phyloP scores from a whole-genome alignment of 2,329 filamentous ascomycete species.

The Diplocarpon rosae region DNA sequence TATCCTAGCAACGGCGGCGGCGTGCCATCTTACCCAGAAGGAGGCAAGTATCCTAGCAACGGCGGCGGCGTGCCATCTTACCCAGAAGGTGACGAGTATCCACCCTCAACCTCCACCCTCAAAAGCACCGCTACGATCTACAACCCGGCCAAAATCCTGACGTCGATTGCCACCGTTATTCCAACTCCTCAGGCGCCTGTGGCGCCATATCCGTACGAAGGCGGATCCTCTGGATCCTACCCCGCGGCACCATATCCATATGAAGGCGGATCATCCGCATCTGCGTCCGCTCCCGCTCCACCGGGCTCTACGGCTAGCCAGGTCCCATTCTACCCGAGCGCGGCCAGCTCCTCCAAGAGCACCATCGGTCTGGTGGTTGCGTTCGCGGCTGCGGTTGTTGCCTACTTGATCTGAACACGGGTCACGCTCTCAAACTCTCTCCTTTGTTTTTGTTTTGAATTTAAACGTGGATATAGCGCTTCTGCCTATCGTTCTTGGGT shows the following conservation, averaged over 20 bases:
- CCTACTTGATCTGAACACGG: constrained; percentile 1
- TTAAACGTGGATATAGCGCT: no score
- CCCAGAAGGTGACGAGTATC: neutral
- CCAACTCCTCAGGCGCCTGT: neutral
- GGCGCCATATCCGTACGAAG: constrained; percentile 7
- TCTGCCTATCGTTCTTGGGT: no score
- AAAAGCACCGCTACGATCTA: constrained; percentile 10
- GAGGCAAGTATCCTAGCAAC: neutral
- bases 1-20: neutral
- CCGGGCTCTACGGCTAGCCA: neutral
- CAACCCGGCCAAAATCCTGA: constrained; percentile 5
- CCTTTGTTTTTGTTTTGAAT: no score
- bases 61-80: neutral
- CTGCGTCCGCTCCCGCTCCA: neutral
- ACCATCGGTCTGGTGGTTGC: constrained; percentile 4
- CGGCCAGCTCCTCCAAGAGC: constrained; percentile 10
- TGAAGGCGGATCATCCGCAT: neutral
- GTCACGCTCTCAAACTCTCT: no score
- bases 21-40: no score
- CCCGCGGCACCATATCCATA: neutral
- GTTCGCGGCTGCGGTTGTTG: constrained; percentile 5
- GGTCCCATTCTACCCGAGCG: constrained; percentile 5
- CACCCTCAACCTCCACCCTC: constrained; percentile 1
- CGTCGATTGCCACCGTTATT: constrained; percentile 5
- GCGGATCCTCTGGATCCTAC: neutral